Evolutionary conservation across 2,329 filamentous ascomycete genomes (phyloP).

Genomic region (Ampelomyces quisqualis): DNA sequence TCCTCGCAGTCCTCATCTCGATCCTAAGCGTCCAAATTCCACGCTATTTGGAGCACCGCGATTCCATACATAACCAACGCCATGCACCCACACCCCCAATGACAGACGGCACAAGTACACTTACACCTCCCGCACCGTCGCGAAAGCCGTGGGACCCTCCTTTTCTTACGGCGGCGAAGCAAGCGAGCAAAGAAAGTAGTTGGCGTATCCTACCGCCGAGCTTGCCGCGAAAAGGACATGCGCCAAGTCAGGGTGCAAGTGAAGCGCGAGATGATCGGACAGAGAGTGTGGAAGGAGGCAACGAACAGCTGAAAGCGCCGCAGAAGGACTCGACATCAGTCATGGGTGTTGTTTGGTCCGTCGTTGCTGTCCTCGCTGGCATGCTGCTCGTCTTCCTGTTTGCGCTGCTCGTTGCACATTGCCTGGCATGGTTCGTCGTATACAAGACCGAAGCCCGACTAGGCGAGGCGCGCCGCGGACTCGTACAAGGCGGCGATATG

Average conservation of each 20-base stretch:
- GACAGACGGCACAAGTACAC: slow-evolving; percentile 7
- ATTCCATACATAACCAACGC: not conserved
- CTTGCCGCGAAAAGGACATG: not conserved
- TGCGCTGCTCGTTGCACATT: slow-evolving; percentile 28
- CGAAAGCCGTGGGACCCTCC: slow-evolving; percentile 33
- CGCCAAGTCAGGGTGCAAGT: not conserved
- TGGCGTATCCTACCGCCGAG: slow-evolving; percentile 6
- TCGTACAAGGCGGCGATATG: slow-evolving; percentile 35
- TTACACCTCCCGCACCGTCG: slow-evolving; percentile 9
- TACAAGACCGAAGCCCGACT: slow-evolving; percentile 33
- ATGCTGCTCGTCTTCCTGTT: slow-evolving; percentile 21
- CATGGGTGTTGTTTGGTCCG: slow-evolving; percentile 6
- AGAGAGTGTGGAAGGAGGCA: not conserved
- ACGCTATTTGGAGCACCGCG: slow-evolving; percentile 14
- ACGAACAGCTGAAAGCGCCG: no score
- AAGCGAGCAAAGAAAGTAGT: slow-evolving; percentile 1
- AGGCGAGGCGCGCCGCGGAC: slow-evolving; percentile 23
- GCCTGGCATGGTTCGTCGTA: slow-evolving; percentile 31
- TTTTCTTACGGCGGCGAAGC: slow-evolving; percentile 14
- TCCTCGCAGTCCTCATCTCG: slow-evolving; percentile 25
- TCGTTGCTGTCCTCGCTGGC: slow-evolving; percentile 9
- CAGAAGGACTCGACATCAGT: not conserved
- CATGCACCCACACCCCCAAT: not conserved
- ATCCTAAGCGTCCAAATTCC: slow-evolving; percentile 26
- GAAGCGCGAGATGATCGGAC: not conserved